A percentile compares a stretch with the other conserved stretches of the same genome.
These are phyloP conservation scores for Tremellales sp. DNA, from an alignment of 1,284 basidiomycete genomes.

Conservation along the genomic window DNA sequence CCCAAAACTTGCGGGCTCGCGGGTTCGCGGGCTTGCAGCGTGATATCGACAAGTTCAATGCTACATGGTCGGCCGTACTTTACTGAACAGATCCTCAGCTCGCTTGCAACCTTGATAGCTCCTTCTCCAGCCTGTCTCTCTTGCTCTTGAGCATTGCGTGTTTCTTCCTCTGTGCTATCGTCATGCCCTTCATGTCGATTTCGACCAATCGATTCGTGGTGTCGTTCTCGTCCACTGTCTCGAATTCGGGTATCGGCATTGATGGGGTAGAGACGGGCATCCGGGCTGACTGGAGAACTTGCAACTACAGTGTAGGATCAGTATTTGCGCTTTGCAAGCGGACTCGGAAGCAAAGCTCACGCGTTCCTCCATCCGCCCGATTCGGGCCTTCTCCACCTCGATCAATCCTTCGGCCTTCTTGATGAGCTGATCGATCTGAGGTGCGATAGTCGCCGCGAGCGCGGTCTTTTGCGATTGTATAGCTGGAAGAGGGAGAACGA, in stretches of 20 bases:
- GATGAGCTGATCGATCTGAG: conserved; percentile 44
- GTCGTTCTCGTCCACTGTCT: background rate
- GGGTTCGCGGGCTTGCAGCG: no score
- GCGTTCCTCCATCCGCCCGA: conserved; percentile 36
- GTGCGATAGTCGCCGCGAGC: conserved; percentile 36
- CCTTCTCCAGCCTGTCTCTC: conserved; percentile 41
- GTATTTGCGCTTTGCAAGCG: background rate
- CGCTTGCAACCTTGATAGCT: no score
- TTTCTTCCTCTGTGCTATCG: conserved; percentile 36
- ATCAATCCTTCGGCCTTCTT: conserved; percentile 32
- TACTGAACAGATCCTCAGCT: no score
- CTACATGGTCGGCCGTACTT: no score
- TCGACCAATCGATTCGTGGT: background rate
- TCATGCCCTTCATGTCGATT: conserved; percentile 39
- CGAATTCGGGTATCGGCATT: background rate
- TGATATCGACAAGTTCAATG: no score
- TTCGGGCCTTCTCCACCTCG: conserved; percentile 18
- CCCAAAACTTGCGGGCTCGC: no score
- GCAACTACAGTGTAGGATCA: conserved; percentile 8
- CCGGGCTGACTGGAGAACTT: conserved; percentile 25
- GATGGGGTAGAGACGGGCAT: background rate
- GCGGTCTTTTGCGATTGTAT: conserved; percentile 36
- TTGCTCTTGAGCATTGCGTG: conserved; percentile 39
- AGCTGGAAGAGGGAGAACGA: conserved; percentile 41
- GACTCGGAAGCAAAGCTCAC: conserved; percentile 11